Evolutionary conservation across 148 eudicot genomes (phyloP).

Genomic region (Rhododendron ovatum): DNA sequence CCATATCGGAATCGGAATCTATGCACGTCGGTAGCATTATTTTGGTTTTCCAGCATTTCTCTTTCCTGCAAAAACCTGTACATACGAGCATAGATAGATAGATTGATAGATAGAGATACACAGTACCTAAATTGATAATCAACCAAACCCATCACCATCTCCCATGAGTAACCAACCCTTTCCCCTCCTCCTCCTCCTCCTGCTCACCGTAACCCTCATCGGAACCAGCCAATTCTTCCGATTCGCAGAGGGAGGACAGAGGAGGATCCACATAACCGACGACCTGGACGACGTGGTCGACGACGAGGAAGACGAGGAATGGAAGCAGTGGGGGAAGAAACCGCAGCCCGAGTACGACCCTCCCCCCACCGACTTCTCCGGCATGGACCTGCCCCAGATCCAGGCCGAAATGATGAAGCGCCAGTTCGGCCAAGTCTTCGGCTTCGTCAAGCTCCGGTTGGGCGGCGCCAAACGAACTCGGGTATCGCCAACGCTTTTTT

Average conservation of each 20-base stretch:
- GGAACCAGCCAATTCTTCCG: conserved; percentile 9
- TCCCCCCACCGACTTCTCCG: conserved; percentile 54
- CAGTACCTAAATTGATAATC: not conserved
- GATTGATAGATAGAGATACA: not conserved
- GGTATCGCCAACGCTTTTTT: conserved; percentile 29
- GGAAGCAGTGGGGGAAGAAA: conserved; percentile 80
- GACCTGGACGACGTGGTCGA: conserved; percentile 84
- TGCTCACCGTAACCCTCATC: conserved; percentile 26
- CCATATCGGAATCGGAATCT: no score
- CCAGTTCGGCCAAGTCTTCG: conserved; percentile 61
- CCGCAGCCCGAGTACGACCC: conserved; percentile 36
- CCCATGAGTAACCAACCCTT: conserved; percentile 1
- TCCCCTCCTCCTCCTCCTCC: conserved; percentile 17
- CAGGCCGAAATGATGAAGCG: conserved; percentile 59
- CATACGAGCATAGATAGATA: not conserved
- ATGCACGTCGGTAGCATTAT: not conserved
- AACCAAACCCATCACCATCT: no score
- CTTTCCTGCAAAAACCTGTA: no score
- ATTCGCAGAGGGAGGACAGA: conserved; percentile 42
- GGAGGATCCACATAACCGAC: conserved; percentile 61
- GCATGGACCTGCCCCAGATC: conserved; percentile 44
- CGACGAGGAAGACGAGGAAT: conserved; percentile 82
- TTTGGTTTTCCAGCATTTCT: no score
- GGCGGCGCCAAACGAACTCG: conserved; percentile 51
- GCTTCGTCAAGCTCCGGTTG: conserved; percentile 76